These are phyloP conservation scores for Thalassiosira livingstoniorum DNA, from an alignment of 352 stramenopile genomes.

Conservation along the genomic window DNA sequence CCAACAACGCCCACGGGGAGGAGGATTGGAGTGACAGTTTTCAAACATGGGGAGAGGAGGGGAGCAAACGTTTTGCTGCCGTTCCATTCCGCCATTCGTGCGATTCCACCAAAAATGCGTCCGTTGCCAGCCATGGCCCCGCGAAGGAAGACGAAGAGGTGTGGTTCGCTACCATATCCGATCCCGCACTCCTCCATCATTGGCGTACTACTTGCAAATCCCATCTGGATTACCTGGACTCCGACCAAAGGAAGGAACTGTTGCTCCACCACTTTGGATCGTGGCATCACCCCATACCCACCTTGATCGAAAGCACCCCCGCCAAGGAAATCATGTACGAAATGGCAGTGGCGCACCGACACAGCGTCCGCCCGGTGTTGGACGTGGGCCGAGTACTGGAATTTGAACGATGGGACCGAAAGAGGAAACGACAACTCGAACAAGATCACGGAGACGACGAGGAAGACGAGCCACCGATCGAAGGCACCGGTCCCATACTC, in stretches of 20 bases:
- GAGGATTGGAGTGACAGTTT: slow-evolving; percentile 70
- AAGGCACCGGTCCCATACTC: slow-evolving; percentile 69
- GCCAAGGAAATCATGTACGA: slow-evolving; percentile 81
- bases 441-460: not conserved
- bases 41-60: slow-evolving; percentile 81
- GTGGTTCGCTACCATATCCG: slow-evolving; percentile 84
- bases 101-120: slow-evolving; percentile 12
- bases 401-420: slow-evolving; percentile 38
- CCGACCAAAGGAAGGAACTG: slow-evolving; percentile 57
- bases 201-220: not conserved
- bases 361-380: slow-evolving; percentile 68
- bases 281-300: slow-evolving; percentile 81
- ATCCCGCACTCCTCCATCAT: slow-evolving; percentile 58
- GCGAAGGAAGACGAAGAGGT: slow-evolving; percentile 62
- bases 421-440: slow-evolving; percentile 28
- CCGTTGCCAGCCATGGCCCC: slow-evolving; percentile 15
- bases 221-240: slow-evolving; percentile 31
- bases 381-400: slow-evolving; percentile 66
- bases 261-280: slow-evolving; percentile 72
- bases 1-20: too few species aligned
- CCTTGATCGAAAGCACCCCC: slow-evolving; percentile 76
- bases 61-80: slow-evolving; percentile 67
- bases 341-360: slow-evolving; percentile 73
- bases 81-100: slow-evolving; percentile 55
- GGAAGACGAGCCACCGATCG: not conserved